A percentile compares a stretch with the other conserved stretches of the same genome.
Conservation (phyloP, 352 stramenopile species). For the Elongisporangium undulatum region DNA sequence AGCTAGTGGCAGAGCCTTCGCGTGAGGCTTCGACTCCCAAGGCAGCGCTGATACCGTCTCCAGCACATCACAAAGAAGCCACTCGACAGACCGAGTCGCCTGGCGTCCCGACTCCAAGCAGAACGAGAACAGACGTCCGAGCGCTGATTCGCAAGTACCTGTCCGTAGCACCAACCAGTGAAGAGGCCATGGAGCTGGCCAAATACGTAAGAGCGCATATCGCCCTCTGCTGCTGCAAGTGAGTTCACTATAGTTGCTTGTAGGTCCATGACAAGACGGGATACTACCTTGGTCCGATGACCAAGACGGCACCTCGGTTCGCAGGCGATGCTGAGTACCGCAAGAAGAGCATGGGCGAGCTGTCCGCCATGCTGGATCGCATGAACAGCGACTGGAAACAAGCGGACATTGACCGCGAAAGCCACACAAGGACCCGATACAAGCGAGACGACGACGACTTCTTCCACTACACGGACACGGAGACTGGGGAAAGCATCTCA, state of each 20-base stretch:
- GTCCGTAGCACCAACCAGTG: conserved; percentile 26
- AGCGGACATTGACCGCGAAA: conserved; percentile 32
- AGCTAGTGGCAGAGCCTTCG: conserved; percentile 8
- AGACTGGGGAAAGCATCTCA: conserved; percentile 27
- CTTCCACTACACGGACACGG: conserved; percentile 49
- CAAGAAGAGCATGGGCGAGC: conserved; percentile 30
- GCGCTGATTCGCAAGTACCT: conserved; percentile 40
- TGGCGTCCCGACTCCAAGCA: not conserved
- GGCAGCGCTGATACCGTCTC: not conserved
- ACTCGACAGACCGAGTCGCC: not conserved
- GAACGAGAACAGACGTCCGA: conserved; percentile 17
- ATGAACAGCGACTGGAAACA: conserved; percentile 53
- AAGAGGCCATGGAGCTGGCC: conserved; percentile 37
- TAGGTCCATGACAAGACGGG: conserved; percentile 34
- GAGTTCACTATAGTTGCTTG: not conserved
- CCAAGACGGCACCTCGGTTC: conserved; percentile 28
- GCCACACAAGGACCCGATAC: conserved; percentile 25
- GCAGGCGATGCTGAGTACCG: conserved; percentile 30
- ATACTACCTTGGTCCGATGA: conserved; percentile 41
- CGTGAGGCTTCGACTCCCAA: not conserved
- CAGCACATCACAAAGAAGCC: not conserved
- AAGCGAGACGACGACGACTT: conserved; percentile 27
- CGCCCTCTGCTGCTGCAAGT: too few relatives aligned
- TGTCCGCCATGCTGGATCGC: conserved; percentile 31
- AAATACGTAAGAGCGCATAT: not conserved